Evolutionary conservation across 208 protist species (phyloP), one percentile per base, ranked within the genome.

Genomic region (Angomonas deanei): DNA sequence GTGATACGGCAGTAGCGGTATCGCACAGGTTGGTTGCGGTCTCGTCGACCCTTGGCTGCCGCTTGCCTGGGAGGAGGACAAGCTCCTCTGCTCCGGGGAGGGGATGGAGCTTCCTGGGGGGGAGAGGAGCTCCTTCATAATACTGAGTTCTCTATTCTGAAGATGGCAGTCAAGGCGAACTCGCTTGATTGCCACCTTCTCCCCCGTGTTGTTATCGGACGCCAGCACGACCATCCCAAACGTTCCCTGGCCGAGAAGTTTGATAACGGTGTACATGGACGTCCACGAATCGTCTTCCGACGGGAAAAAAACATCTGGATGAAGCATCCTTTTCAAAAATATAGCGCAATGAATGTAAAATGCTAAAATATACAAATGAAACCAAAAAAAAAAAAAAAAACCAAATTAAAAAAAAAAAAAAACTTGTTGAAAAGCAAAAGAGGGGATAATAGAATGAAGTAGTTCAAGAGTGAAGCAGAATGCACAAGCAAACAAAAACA

Each of bases 101-200:
- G 10, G 10, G n/a, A 6, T 26, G n/a, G 47, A 5, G 21, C n/a
- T 21, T 13, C 2, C 15, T 33, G 38, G 1, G 10, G 36, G 10
- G 46, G 26, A 11, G 11, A 86, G 71, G 30, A 83, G 58, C 38
- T 94, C 73, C n/a, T 92, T 81, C 86, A 99, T 96, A 17, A 99
- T 98, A 49, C 92, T 66, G 13, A 99, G 80, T 72, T 99, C 98
- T 49, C 98, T 86, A 70, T 99, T 99, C 74, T 97, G 98, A 59
- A 97, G 96, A n/a, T 97, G 76, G 27, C 89, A 80, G 72, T 99
- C 98, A 70, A 98, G 92, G 36, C 98, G 79, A 27, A 99, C 97
- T 61, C 97, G 97, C 68, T 99, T 99, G 57, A 99, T 97, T 39
- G 98, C 98, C 15, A 99, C 96, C 15, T 77, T 58, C 48, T 97